Evolutionary conservation across 1,139 yeast genomes (phyloP).

Genomic region (Diutina sp.): DNA sequence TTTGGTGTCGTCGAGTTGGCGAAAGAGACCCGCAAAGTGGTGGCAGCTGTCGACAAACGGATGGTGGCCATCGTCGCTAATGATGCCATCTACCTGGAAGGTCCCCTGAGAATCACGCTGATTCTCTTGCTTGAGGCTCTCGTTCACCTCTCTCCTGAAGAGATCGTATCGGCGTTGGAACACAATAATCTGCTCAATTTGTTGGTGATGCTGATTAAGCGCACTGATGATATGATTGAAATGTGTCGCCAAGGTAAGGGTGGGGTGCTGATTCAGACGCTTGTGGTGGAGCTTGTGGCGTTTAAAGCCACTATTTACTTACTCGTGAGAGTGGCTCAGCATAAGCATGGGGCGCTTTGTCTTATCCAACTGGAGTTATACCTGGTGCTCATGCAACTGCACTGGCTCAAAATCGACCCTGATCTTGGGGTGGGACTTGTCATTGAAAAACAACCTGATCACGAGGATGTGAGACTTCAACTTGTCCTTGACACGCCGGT

Average conservation of each 20-base stretch:
- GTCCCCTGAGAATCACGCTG: conserved; percentile 66
- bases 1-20: conserved; percentile 26
- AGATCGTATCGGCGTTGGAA: conserved; percentile 47
- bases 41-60: conserved; percentile 48
- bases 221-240: conserved; percentile 46
- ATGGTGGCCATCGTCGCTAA: conserved; percentile 55
- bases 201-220: conserved; percentile 52
- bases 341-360: conserved; percentile 65
- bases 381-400: conserved; percentile 43
- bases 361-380: conserved; percentile 66
- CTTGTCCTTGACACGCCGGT: not conserved
- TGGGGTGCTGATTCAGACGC: conserved; percentile 27
- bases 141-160: conserved; percentile 39
- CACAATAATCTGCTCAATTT: conserved; percentile 54
- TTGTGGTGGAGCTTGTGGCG: conserved; percentile 62
- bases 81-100: conserved; percentile 75
- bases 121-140: conserved; percentile 60
- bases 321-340: conserved; percentile 62
- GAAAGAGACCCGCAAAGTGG: conserved; percentile 34
- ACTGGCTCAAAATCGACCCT: conserved; percentile 57
- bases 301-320: conserved; percentile 62
- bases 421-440: conserved; percentile 55
- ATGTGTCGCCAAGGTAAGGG: conserved; percentile 18
- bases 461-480: not conserved
- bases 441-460: conserved; percentile 6